Evolutionary conservation across 192 early-diverging fungal genomes (phyloP).

Genomic region (Entomortierella lignicola): DNA sequence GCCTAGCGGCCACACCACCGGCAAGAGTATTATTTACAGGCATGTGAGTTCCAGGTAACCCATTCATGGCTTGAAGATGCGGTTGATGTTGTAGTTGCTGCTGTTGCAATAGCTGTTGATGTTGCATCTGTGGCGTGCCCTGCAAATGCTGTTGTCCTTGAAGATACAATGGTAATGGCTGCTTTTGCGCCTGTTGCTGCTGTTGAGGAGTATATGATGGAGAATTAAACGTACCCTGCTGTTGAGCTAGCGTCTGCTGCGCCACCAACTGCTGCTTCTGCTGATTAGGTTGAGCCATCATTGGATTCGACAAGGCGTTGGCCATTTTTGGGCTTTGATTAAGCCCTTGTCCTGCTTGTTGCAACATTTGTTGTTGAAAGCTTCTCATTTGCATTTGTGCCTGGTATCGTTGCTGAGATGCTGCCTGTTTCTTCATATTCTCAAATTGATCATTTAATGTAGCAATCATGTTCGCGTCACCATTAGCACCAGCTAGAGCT

Average conservation of each 20-base stretch:
- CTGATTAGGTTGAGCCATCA: slow-evolving; percentile 30
- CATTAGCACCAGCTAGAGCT: slow-evolving; percentile 32
- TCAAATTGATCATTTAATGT: slow-evolving; percentile 44
- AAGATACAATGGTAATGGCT: slow-evolving; percentile 6
- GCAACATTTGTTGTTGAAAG: slow-evolving; percentile 31
- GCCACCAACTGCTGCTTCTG: slow-evolving; percentile 36
- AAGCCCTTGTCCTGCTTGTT: slow-evolving; percentile 30
- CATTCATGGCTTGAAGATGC: slow-evolving; percentile 32
- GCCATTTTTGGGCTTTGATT: slow-evolving; percentile 31
- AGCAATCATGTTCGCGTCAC: slow-evolving; percentile 31
- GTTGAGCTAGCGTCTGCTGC: slow-evolving; percentile 23
- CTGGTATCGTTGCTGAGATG: slow-evolving; percentile 24
- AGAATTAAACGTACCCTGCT: slow-evolving; percentile 33
- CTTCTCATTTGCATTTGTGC: slow-evolving; percentile 24
- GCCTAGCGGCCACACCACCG: slow-evolving; percentile 12
- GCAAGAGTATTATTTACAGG: slow-evolving; percentile 12
- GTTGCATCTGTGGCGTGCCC: slow-evolving; percentile 31
- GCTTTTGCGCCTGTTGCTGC: slow-evolving; percentile 36
- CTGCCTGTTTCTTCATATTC: slow-evolving; percentile 42
- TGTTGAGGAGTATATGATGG: slow-evolving; percentile 43
- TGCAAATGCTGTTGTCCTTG: slow-evolving; percentile 23
- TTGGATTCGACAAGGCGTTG: slow-evolving; percentile 18
- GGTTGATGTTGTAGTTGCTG: slow-evolving; percentile 41
- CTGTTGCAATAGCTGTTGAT: slow-evolving; percentile 12
- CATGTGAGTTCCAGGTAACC: slow-evolving; percentile 13